These are phyloP conservation scores for Skeletonema menzelii DNA, from an alignment of 108 stramenopile species.

Conservation along the genomic window DNA sequence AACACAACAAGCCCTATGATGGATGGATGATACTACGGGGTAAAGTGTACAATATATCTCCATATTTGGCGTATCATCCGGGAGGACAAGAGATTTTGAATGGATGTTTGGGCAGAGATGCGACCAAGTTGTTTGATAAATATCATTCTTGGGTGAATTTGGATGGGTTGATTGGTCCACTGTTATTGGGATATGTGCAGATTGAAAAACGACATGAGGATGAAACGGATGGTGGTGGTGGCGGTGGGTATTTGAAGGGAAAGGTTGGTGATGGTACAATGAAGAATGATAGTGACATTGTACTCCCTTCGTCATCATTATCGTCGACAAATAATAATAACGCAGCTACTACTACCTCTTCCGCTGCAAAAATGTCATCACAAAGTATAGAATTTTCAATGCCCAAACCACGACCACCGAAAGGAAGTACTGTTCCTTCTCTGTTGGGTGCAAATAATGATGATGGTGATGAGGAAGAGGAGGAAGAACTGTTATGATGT, in stretches of 20 bases:
- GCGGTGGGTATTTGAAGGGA: constrained; percentile 4
- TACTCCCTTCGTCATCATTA: background rate
- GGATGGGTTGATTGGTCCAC: constrained; percentile 60
- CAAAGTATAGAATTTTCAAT: constrained; percentile 10
- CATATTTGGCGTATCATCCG: constrained; percentile 96
- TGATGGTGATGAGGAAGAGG: background rate
- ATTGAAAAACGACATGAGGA: too few relatives aligned
- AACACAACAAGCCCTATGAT: constrained; percentile 76
- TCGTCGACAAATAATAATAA: too few relatives aligned
- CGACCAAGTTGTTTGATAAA: constrained; percentile 87
- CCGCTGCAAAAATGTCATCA: background rate
- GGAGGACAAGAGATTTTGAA: constrained; percentile 86
- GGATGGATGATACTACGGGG: constrained; percentile 88
- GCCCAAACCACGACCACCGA: constrained; percentile 23
- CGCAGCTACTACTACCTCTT: background rate
- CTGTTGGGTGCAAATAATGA: background rate
- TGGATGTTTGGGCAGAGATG: constrained; percentile 76
- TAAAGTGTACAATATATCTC: constrained; percentile 91
- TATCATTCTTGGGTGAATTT: constrained; percentile 90
- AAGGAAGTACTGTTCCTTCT: background rate
- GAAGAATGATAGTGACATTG: background rate
- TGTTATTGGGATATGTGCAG: constrained; percentile 52
- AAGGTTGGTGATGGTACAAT: background rate
- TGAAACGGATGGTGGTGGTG: background rate
- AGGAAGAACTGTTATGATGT: background rate